A percentile compares a stretch with the other conserved stretches of the same genome.
Evolutionary conservation across 2,329 filamentous ascomycete species (phyloP).

Genomic region (Seiridium cupressi): DNA sequence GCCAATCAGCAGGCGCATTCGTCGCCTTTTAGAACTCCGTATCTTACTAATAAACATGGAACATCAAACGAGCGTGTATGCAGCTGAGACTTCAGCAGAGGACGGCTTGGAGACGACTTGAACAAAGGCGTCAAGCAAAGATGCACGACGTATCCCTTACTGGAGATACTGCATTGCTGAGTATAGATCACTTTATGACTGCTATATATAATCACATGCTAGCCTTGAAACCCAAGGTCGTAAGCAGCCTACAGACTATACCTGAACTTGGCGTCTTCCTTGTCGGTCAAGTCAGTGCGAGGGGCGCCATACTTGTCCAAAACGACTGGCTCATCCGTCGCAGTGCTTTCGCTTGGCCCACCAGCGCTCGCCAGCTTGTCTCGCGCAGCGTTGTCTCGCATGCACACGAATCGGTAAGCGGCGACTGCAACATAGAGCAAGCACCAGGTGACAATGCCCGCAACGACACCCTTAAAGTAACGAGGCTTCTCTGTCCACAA

Average conservation of each 20-base stretch:
- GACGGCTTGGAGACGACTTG: too few species aligned
- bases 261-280: slow-evolving; percentile 30
- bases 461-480: slow-evolving; percentile 45
- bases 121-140: too few species aligned
- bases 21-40: too few species aligned
- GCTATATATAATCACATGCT: too few species aligned
- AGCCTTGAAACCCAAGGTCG: neutral
- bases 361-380: slow-evolving; percentile 9
- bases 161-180: too few species aligned
- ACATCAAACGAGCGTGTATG: too few species aligned
- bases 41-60: too few species aligned
- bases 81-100: too few species aligned
- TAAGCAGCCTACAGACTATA: slow-evolving; percentile 23
- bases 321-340: slow-evolving; percentile 13
- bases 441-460: slow-evolving; percentile 41
- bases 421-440: slow-evolving; percentile 32
- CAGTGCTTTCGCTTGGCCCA: neutral
- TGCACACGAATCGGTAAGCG: slow-evolving; percentile 33
- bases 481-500: slow-evolving; percentile 43
- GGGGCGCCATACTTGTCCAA: slow-evolving; percentile 22
- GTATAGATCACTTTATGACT: too few species aligned
- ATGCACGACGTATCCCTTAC: too few species aligned
- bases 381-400: slow-evolving; percentile 30
- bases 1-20: too few species aligned
- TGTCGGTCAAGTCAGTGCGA: slow-evolving; percentile 31